These are phyloP conservation scores for Mortierella sp. DNA, from an alignment of 371 early-diverging fungal species.

Conservation along the genomic window DNA sequence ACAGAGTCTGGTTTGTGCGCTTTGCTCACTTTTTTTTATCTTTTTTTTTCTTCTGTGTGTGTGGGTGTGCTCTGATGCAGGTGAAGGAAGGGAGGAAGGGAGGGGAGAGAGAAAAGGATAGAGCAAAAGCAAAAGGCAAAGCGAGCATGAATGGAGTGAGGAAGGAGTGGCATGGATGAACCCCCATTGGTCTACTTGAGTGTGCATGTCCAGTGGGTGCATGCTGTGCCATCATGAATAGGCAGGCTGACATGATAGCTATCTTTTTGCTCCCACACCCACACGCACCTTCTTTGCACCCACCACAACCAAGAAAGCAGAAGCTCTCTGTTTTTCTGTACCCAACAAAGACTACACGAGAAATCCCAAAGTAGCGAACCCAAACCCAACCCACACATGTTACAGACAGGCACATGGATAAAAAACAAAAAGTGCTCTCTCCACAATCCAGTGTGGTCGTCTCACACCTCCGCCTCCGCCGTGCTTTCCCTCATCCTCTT, in stretches of 20 bases:
- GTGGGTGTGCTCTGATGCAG: slow-evolving; percentile 9
- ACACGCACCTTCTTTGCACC: neutral
- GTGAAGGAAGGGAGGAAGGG: neutral
- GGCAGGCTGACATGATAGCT: neutral
- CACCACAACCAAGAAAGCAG: neutral
- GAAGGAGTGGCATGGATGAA: neutral
- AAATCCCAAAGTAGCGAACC: neutral
- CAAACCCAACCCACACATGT: neutral
- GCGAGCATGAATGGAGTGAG: neutral
- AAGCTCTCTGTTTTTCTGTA: neutral
- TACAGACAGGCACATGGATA: neutral
- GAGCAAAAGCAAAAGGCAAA: neutral
- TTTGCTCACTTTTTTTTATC: slow-evolving; percentile 5
- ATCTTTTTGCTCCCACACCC: neutral
- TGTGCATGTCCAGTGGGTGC: neutral
- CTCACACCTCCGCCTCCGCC: neutral
- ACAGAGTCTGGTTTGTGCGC: slow-evolving; percentile 18
- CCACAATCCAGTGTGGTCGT: neutral
- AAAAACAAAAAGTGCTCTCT: neutral
- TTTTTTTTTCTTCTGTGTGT: neutral
- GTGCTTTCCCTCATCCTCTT: neutral
- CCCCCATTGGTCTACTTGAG: neutral
- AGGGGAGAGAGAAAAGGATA: neutral
- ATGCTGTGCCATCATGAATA: slow-evolving; percentile 6
- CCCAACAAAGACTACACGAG: slow-evolving; percentile 15